These are phyloP conservation scores for Mucor mucedo DNA, from an alignment of 371 early-diverging fungal genomes.

Conservation along the genomic window DNA sequence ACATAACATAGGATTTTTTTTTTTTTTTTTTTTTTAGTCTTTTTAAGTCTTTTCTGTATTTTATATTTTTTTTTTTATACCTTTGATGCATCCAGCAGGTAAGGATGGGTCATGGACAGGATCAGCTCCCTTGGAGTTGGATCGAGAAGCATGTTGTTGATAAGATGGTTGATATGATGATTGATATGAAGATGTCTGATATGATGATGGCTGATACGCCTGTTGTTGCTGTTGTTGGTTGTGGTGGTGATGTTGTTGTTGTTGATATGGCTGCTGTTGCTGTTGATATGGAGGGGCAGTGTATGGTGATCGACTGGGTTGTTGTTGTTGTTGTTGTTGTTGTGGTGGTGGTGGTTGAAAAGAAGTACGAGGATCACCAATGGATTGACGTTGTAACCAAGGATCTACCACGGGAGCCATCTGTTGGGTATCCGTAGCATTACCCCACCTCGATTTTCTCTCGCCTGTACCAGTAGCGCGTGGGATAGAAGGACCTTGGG, in stretches of 20 bases:
- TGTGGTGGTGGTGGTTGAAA: conserved; percentile 5
- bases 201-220: neutral
- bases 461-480: conserved; percentile 3
- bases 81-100: conserved; percentile 46
- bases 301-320: neutral
- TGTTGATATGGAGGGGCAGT: neutral
- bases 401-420: conserved; percentile 8
- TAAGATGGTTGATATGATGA: neutral
- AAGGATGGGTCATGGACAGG: conserved; percentile 40
- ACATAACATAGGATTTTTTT: neutral
- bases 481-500: conserved; percentile 14
- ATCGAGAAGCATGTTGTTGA: conserved; percentile 3
- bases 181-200: conserved; percentile 1
- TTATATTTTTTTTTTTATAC: conserved; percentile 18
- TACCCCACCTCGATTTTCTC: conserved; percentile 28
- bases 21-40: neutral
- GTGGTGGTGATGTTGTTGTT: neutral
- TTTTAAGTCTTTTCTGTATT: neutral
- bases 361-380: conserved; percentile 12
- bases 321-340: neutral
- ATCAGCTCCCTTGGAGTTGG: conserved; percentile 10
- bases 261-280: neutral
- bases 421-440: conserved; percentile 1
- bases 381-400: conserved; percentile 23
- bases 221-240: neutral